Evolutionary conservation across 2,329 filamentous ascomycete species (phyloP).

Genomic region (Byssoonygena ceratinophila): DNA sequence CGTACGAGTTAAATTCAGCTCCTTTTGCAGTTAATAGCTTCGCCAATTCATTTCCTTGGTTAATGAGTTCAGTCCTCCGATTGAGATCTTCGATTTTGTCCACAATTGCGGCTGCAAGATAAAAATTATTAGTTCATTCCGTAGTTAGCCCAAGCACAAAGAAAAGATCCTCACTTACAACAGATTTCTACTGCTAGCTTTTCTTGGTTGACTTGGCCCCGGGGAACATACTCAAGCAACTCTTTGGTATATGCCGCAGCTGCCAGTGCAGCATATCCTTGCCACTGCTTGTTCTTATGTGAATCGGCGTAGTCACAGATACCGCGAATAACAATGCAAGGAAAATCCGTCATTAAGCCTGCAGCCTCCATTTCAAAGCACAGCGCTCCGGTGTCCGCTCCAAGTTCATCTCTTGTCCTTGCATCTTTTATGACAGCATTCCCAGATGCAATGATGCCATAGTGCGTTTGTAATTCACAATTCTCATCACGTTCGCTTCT

Average conservation of each 20-base stretch:
- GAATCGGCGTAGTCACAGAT: constrained; percentile 20
- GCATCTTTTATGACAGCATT: background rate
- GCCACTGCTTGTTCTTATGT: constrained; percentile 18
- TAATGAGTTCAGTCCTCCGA: too few species aligned
- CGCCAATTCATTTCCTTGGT: too few species aligned
- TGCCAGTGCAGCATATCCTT: constrained; percentile 17
- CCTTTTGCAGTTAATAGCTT: background rate
- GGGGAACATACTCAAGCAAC: constrained; percentile 9
- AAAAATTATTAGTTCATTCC: too few species aligned
- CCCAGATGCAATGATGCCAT: background rate
- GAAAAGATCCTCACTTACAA: too few species aligned
- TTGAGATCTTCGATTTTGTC: too few species aligned
- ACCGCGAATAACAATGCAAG: constrained; percentile 19
- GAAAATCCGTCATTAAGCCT: constrained; percentile 12
- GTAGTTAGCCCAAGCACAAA: too few species aligned
- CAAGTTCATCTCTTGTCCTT: background rate
- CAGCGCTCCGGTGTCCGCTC: background rate
- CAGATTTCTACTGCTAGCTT: too few species aligned
- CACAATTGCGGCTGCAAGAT: too few species aligned
- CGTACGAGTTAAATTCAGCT: background rate
- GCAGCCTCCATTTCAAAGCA: constrained; percentile 18
- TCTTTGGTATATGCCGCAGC: constrained; percentile 19
- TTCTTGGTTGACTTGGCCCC: too few species aligned
- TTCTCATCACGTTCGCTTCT: background rate
- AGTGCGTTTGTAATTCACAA: background rate